phyloP scores from a whole-genome alignment of 2,329 filamentous ascomycete genomes.

The Phialophora expanda region DNA sequence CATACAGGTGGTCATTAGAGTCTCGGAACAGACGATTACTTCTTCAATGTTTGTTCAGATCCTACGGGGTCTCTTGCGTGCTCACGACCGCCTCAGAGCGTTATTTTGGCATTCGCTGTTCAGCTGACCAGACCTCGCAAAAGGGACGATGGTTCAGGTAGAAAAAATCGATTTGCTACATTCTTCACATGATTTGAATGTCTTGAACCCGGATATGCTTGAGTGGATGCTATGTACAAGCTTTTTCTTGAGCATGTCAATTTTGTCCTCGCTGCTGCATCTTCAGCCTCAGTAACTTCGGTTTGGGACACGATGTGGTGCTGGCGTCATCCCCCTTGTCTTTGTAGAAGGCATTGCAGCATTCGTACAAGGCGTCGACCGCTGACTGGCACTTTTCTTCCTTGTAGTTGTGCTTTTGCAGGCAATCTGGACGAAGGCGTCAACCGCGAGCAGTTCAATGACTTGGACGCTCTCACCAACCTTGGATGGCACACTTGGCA shows the following conservation, averaged over 20 bases:
- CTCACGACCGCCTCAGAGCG: conserved; percentile 96
- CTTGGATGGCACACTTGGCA: conserved; percentile 82
- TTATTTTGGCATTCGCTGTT: conserved; percentile 69
- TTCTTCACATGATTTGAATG: conserved; percentile 10
- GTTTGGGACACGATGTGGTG: conserved; percentile 84
- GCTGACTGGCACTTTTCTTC: conserved; percentile 79
- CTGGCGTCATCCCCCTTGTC: conserved; percentile 75
- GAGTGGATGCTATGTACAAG: background rate
- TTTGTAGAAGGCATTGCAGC: conserved; percentile 87
- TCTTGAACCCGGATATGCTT: background rate
- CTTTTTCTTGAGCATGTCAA: background rate
- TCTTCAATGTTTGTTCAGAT: conserved; percentile 88
- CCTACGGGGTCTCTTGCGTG: conserved; percentile 83
- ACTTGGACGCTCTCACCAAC: conserved; percentile 53
- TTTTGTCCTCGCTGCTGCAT: conserved; percentile 71
- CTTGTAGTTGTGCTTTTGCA: conserved; percentile 82
- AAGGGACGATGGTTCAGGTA: conserved; percentile 59
- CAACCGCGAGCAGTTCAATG: background rate
- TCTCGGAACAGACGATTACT: conserved; percentile 81
- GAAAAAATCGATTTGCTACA: conserved; percentile 43
- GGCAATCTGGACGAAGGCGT: conserved; percentile 65
- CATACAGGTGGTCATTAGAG: conserved; percentile 95
- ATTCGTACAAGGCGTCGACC: conserved; percentile 88
- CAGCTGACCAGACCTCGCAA: conserved; percentile 67
- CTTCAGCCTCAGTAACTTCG: conserved; percentile 78